These are phyloP conservation scores for Ceratobasidium sp. DNA, from an alignment of 1,284 basidiomycete species.

Conservation along the genomic window DNA sequence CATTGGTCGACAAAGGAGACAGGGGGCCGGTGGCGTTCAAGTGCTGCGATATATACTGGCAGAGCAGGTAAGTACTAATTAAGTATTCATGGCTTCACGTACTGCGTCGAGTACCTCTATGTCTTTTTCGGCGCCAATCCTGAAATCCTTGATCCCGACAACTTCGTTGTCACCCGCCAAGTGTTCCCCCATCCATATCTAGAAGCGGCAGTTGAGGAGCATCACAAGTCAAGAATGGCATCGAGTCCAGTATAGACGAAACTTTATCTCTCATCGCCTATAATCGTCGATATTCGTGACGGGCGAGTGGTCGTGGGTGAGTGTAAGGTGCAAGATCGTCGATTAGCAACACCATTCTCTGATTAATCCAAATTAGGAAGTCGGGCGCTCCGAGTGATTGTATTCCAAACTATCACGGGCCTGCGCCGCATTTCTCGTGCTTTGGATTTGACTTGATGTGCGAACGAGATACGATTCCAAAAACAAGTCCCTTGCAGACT, in stretches of 20 bases:
- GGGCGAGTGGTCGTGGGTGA: slow-evolving; percentile 22
- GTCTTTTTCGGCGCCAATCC: slow-evolving; percentile 44
- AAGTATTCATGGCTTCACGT: background rate
- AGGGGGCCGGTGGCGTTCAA: slow-evolving; percentile 50
- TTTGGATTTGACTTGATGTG: no score
- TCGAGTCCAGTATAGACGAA: slow-evolving; percentile 27
- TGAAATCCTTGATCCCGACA: slow-evolving; percentile 45
- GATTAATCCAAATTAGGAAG: slow-evolving; percentile 36
- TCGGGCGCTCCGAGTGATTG: no score
- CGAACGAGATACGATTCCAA: no score
- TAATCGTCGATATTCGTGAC: slow-evolving; percentile 41
- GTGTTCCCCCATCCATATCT: slow-evolving; percentile 29
- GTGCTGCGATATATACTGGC: slow-evolving; percentile 38
- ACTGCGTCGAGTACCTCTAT: slow-evolving; percentile 46
- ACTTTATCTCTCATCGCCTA: slow-evolving; percentile 42
- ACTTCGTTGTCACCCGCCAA: slow-evolving; percentile 33
- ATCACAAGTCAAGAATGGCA: slow-evolving; percentile 28
- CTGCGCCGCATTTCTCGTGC: no score
- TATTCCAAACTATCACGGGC: no score
- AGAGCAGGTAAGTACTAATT: background rate
- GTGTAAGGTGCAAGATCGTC: background rate
- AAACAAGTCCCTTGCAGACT: no score
- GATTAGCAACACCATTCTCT: slow-evolving; percentile 11
- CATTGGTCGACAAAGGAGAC: slow-evolving; percentile 72
- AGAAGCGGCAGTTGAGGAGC: slow-evolving; percentile 15